These are phyloP conservation scores for Lodderomyces orthopsilosis DNA, from an alignment of 1,139 yeast genomes.

Conservation along the genomic window DNA sequence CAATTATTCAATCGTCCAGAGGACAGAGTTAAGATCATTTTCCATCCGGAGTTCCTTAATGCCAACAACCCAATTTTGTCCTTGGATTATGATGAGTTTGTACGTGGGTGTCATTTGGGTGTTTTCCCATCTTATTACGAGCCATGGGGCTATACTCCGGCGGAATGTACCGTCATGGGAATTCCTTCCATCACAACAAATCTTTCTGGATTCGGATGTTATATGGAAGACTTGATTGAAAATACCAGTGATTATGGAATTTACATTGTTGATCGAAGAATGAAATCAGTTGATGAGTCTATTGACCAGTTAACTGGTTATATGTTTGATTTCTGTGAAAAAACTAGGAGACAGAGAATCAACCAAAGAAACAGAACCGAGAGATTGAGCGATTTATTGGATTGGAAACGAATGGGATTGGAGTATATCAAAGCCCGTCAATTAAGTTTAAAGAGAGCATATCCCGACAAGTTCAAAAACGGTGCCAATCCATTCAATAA, in stretches of 20 bases:
- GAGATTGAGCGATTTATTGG: slow-evolving; percentile 85
- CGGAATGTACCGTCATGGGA: slow-evolving; percentile 99
- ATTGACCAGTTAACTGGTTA: slow-evolving; percentile 85
- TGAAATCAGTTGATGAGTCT: slow-evolving; percentile 91
- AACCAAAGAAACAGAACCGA: slow-evolving; percentile 98
- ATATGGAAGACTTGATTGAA: slow-evolving; percentile 97
- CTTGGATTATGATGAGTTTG: slow-evolving; percentile 94
- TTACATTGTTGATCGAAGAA: slow-evolving; percentile 92
- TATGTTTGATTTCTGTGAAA: slow-evolving; percentile 85
- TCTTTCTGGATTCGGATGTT: slow-evolving; percentile 95
- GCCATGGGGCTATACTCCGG: slow-evolving; percentile 99
- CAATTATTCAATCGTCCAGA: slow-evolving; percentile 85
- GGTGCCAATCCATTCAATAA: slow-evolving; percentile 62
- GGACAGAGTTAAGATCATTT: slow-evolving; percentile 91
- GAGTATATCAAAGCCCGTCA: slow-evolving; percentile 96
- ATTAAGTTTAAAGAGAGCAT: slow-evolving; percentile 87
- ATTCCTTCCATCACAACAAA: slow-evolving; percentile 98
- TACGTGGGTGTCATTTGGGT: slow-evolving; percentile 96
- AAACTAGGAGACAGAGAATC: slow-evolving; percentile 94
- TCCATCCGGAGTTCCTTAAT: slow-evolving; percentile 96
- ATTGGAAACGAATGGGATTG: slow-evolving; percentile 97
- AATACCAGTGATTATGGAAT: slow-evolving; percentile 95
- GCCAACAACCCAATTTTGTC: slow-evolving; percentile 93
- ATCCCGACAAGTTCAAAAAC: slow-evolving; percentile 77
- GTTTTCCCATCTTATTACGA: slow-evolving; percentile 98